Evolutionary conservation across 2,329 filamentous ascomycete genomes (phyloP), one percentile per base, ranked within the genome.

Genomic region (Xylariomycetidae sp.): DNA sequence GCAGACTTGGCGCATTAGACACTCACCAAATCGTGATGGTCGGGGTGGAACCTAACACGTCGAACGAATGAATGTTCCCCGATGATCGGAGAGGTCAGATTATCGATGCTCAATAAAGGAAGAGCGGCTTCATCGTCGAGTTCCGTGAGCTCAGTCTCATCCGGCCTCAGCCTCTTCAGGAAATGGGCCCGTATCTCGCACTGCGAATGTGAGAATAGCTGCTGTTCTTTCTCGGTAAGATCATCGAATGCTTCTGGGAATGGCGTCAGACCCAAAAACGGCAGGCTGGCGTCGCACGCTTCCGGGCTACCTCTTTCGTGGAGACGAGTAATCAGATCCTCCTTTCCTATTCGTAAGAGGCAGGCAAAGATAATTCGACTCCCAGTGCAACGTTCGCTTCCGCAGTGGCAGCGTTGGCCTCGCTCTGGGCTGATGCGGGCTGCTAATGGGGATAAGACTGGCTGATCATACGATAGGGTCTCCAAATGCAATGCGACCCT

Each of bases 361-460:
- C 33, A 29, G n/a, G 38, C 41, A 25, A 44, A 30, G 6, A 44
- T 34, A 13, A 44, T 28, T 28, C 41, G 32, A 12, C 26, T 36
- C 30, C 41, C 41, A 11, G 41, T 41, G 13, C 41, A 44, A 13
- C 26, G 16, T 3, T 16, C 10, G 9, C 35, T 7, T 8, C 20
- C 4, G 14, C 38, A 41, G 19, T 27, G 28, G n/a, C 38, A 41
- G 2, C 7, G 13, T 18, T 15, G 11, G 15, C 28, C 31, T 12
- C 27, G 6, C 10, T 11, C 22, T 11, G 31, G 31, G 10, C 25
- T 26, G n/a, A 34, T 25, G 11, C 29, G 27, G 13, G 20, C 23
- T 25, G 17, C 27, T 6, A 34, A 11, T 28, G 25, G 8, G 14
- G 19, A 8, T 20, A 15, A 16, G n/a, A n/a, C 26, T 14, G 19